Evolutionary conservation across 441 rosid species (phyloP).

Genomic region (Gossypium schwendimanii): DNA sequence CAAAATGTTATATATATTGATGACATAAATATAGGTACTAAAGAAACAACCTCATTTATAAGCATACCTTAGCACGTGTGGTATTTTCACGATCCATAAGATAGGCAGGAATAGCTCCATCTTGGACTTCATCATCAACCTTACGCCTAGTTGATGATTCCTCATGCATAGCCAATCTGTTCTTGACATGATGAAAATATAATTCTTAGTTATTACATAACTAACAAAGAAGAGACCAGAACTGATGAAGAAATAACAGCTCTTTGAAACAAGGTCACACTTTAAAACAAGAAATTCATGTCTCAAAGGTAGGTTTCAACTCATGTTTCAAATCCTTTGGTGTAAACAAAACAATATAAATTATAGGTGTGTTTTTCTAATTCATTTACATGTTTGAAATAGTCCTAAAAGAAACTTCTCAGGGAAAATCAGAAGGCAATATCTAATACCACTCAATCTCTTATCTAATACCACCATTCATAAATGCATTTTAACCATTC

Average conservation of each 20-base stretch:
- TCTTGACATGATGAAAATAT: neutral
- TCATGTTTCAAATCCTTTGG: neutral
- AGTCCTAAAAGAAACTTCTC: neutral
- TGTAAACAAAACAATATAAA: neutral
- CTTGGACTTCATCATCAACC: constrained; percentile 72
- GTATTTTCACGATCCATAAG: constrained; percentile 85
- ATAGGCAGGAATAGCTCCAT: constrained; percentile 93
- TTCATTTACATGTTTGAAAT: neutral
- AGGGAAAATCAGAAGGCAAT: neutral
- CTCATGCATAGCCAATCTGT: constrained; percentile 81
- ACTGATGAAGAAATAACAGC: neutral
- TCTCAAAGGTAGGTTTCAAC: neutral
- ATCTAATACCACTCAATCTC: neutral
- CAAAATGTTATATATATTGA: constrained; percentile 8
- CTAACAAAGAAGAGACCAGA: neutral
- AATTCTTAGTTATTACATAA: neutral
- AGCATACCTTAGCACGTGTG: constrained; percentile 68
- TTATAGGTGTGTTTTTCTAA: neutral
- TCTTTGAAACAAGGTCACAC: neutral
- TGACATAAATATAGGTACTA: neutral
- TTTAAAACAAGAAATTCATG: neutral
- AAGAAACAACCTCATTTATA: neutral
- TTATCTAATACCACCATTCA: neutral
- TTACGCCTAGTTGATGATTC: constrained; percentile 77
- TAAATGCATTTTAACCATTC: neutral